phyloP scores from a whole-genome alignment of 495 filamentous ascomycete species.

The Tricharina praecox region DNA sequence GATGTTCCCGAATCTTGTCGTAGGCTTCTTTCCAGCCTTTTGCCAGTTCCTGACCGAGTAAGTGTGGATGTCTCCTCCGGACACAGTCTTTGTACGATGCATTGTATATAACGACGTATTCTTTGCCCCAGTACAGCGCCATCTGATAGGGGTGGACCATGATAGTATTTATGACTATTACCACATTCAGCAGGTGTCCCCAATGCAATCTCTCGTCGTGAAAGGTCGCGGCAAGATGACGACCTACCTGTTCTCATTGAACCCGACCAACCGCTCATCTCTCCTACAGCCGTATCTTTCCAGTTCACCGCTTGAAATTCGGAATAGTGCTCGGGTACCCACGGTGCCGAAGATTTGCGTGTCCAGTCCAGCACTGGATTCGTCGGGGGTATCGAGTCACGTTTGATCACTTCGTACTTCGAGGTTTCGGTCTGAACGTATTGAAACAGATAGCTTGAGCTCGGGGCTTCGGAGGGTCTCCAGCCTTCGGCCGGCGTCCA shows the following conservation, averaged over 20 bases:
- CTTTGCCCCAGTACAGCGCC: slow-evolving; percentile 15
- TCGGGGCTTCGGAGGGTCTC: slow-evolving; percentile 1
- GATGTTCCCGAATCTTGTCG: slow-evolving; percentile 14
- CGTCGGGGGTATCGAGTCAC: not conserved
- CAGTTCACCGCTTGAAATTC: not conserved
- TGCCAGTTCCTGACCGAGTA: slow-evolving; percentile 12
- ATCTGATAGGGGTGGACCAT: slow-evolving; percentile 6
- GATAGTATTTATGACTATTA: not conserved
- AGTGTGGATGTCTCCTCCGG: slow-evolving; percentile 13
- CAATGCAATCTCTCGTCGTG: no score
- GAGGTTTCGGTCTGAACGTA: slow-evolving; percentile 3
- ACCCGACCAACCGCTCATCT: not conserved
- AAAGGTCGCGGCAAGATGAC: not conserved
- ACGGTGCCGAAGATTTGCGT: not conserved
- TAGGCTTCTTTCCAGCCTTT: slow-evolving; percentile 9
- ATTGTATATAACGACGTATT: slow-evolving; percentile 17
- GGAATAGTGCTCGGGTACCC: slow-evolving; percentile 5
- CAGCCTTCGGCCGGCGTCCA: slow-evolving; percentile 6
- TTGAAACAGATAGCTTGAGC: slow-evolving; percentile 1
- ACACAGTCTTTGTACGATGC: slow-evolving; percentile 11
- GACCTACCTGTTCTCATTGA: not conserved
- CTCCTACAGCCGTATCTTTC: slow-evolving; percentile 3
- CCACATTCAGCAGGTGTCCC: no score
- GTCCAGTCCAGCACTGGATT: slow-evolving; percentile 7
- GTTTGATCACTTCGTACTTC: slow-evolving; percentile 2